Evolutionary conservation across 1,284 basidiomycete species (phyloP), one percentile per base, ranked within the genome.

Genomic region (Fomitopsis palustris): DNA sequence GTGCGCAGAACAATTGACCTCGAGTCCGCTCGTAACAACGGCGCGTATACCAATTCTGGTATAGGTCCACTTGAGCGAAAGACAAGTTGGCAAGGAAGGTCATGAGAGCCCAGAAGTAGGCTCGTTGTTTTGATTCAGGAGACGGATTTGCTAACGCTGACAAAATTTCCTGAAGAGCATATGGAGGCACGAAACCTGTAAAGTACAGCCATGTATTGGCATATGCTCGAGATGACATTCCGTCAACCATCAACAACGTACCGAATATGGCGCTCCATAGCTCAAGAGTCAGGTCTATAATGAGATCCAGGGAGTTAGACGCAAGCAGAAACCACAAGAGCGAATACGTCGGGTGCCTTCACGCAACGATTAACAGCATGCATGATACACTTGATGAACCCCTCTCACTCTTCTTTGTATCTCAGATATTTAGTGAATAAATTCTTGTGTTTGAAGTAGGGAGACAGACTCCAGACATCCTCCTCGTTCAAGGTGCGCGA

Each of bases 401-500:
- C 42, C 38, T 53, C 58, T 10, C 65, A 83, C 83, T 68, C 64
- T 37, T 71, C 60, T 54, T 72, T 74, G 68, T 87, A 86, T 65
- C 78, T 74, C 29, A 86, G 67, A 64, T 79, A 87, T 65, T 86
- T 86, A 45, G 76, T 79, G 71, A 90, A 90, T 16, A 92, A 74
- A 62, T 88, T 86, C 61, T 83, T 84, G 62, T 92, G 86, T 57
- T 81, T 81, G 72, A 90, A 85, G 60, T 83, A 88, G 1, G 86
- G 84, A 2, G 89, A 90, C 21, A 93, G 75, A 2, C 67, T 74
- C 80, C 90, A 93, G 0, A 93, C 82, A 67, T 93, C 90, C n/a
- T 73, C 70, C 17, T 85, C 84, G 55, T 89, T 77, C 29, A 93
- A 72, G 29, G 87, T 88, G 54, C 83, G 77, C 38, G 74, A 71